These are phyloP conservation scores for Pulveroboletus ravenelii DNA, from an alignment of 768 basidiomycete genomes.

Conservation along the genomic window DNA sequence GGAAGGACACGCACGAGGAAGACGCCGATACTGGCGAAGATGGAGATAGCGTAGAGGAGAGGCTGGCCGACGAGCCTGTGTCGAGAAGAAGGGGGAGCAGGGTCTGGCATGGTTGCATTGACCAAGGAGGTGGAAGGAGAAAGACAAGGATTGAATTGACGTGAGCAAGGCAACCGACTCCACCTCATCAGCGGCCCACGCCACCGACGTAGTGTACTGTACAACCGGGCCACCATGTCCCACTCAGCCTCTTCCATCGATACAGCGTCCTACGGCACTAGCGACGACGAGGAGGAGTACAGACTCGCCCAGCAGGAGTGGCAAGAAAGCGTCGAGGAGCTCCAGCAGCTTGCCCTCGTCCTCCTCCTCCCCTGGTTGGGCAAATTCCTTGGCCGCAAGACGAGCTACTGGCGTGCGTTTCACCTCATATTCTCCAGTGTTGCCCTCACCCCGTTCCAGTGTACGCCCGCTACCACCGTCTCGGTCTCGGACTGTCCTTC, in stretches of 20 bases:
- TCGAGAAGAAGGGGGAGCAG: slow-evolving; percentile 22
- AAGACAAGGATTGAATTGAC: too few species aligned
- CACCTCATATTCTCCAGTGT: neutral
- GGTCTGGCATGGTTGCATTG: slow-evolving; percentile 50
- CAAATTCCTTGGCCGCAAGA: slow-evolving; percentile 82
- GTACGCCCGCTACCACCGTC: slow-evolving; percentile 62
- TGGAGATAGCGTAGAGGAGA: slow-evolving; percentile 72
- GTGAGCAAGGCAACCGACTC: too few species aligned
- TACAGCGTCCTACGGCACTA: slow-evolving; percentile 42
- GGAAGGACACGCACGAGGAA: slow-evolving; percentile 58
- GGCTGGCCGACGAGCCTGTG: slow-evolving; percentile 70
- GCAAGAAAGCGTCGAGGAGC: slow-evolving; percentile 85
- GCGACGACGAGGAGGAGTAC: slow-evolving; percentile 68
- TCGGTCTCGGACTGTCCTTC: slow-evolving; percentile 63
- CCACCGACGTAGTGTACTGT: too few species aligned
- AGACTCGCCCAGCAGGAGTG: slow-evolving; percentile 83
- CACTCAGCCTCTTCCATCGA: slow-evolving; percentile 29
- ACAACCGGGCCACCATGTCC: slow-evolving; percentile 24
- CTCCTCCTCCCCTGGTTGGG: slow-evolving; percentile 84
- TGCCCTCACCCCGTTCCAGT: slow-evolving; percentile 38
- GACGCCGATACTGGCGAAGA: slow-evolving; percentile 80
- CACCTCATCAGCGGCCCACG: too few species aligned
- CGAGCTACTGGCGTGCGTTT: slow-evolving; percentile 78
- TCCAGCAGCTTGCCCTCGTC: slow-evolving; percentile 74
- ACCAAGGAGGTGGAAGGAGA: slow-evolving; percentile 11